phyloP scores from a whole-genome alignment of 2,329 filamentous ascomycete genomes.

The Alternaria tenuissima region DNA sequence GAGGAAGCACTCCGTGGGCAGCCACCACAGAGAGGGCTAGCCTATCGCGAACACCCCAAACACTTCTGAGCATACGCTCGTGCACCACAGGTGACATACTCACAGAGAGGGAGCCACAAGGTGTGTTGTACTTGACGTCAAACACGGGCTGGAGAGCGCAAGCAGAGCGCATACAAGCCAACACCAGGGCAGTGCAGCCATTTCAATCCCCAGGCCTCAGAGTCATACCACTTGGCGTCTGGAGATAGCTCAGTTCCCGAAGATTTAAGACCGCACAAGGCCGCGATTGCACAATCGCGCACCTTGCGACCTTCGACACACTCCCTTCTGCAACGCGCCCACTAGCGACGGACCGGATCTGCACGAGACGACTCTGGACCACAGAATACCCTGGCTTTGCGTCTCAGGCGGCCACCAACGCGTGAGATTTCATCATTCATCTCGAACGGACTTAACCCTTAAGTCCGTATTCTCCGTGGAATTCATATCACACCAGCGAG shows the following conservation, averaged over 20 bases:
- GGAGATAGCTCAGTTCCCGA: constrained; percentile 40
- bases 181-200: constrained; percentile 22
- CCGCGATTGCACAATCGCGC: constrained; percentile 22
- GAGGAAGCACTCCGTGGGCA: neutral
- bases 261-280: constrained; percentile 40
- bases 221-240: constrained; percentile 25
- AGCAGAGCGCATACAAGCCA: constrained; percentile 17
- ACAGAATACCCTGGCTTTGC: neutral
- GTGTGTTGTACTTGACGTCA: neutral
- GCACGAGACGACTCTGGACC: constrained; percentile 12
- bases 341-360: constrained; percentile 14
- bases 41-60: neutral
- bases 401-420: constrained; percentile 11
- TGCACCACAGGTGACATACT: constrained; percentile 1
- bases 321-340: constrained; percentile 12
- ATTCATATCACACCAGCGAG: constrained; percentile 4
- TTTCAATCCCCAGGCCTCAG: constrained; percentile 23
- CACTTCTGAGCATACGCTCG: constrained; percentile 4
- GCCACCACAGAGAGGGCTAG: neutral
- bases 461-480: constrained; percentile 28
- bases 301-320: constrained; percentile 26
- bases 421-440: constrained; percentile 13
- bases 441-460: constrained; percentile 33
- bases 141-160: constrained; percentile 1
- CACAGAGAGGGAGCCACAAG: neutral